Conservation (phyloP, 1,284 basidiomycete species). For the Microbotryomycetes sp. region DNA sequence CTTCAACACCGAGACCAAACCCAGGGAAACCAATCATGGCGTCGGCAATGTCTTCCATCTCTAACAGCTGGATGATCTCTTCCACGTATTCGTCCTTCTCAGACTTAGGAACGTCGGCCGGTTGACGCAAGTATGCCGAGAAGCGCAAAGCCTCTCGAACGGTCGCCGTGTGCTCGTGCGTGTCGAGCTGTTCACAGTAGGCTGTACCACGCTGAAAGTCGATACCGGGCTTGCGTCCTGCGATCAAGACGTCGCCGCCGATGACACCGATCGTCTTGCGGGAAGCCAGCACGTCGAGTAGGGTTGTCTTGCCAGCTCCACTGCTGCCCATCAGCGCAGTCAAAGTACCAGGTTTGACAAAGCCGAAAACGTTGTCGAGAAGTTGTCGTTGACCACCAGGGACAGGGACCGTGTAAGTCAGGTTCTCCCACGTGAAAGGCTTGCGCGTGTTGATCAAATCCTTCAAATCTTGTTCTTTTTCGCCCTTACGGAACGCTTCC, state of each 20-base stretch:
- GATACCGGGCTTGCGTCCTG: constrained; percentile 60
- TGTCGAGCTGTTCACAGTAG: constrained; percentile 13
- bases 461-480: constrained; percentile 33
- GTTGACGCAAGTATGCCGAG: constrained; percentile 74
- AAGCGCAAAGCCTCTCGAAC: constrained; percentile 79
- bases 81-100: constrained; percentile 81
- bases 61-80: constrained; percentile 69
- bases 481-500: constrained; percentile 32
- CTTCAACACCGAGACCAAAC: constrained; percentile 53
- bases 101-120: constrained; percentile 54
- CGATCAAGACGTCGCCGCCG: constrained; percentile 67
- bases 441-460: constrained; percentile 31
- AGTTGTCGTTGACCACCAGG: constrained; percentile 37
- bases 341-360: constrained; percentile 61
- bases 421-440: constrained; percentile 44
- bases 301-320: constrained; percentile 53
- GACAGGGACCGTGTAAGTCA: constrained; percentile 49
- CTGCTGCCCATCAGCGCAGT: constrained; percentile 68
- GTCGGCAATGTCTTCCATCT: constrained; percentile 62
- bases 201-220: constrained; percentile 67
- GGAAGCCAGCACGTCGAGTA: constrained; percentile 71
- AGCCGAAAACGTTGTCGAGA: constrained; percentile 68
- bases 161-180: constrained; percentile 43
- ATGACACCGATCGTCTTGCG: constrained; percentile 75
- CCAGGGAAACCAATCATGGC: constrained; percentile 69